Conservation (phyloP, 2,329 filamentous ascomycete species). For the Sarocladium strictum region DNA sequence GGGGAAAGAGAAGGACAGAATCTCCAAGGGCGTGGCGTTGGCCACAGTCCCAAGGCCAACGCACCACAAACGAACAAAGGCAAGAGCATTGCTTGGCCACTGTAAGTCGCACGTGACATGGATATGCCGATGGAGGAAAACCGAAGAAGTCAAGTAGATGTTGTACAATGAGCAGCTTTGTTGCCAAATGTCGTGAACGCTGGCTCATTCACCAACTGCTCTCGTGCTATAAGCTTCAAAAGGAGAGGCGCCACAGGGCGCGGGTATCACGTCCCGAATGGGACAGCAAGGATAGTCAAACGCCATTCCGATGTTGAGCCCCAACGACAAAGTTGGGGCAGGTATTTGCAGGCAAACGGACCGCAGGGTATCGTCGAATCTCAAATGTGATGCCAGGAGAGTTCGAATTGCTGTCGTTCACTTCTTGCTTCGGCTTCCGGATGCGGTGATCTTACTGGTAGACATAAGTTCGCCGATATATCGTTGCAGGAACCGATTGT, state of each 20-base stretch:
- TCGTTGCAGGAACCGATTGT: constrained; percentile 96
- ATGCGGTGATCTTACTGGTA: constrained; percentile 65
- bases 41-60: not conserved
- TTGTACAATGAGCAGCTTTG: not conserved
- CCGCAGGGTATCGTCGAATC: not conserved
- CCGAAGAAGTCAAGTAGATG: not conserved
- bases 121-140: too few relatives aligned
- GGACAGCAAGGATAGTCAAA: not conserved
- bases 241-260: not conserved
- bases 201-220: not conserved
- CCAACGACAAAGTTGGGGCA: not conserved
- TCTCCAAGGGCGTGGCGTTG: not conserved
- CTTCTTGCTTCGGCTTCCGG: constrained; percentile 47
- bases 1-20: not conserved
- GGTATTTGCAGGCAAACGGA: not conserved
- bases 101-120: too few relatives aligned
- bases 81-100: not conserved
- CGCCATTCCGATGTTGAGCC: not conserved
- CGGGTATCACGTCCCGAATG: constrained; percentile 3
- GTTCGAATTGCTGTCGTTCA: constrained; percentile 24
- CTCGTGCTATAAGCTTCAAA: not conserved
- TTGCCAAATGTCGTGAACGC: not conserved
- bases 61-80: not conserved
- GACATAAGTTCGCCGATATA: constrained; percentile 97
- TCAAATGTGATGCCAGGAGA: too few relatives aligned